Percentiles rank a stretch among this genome's conserved stretches.
Evolutionary conservation across 2,329 filamentous ascomycete genomes (phyloP).

Genomic region (Xylaria sp.): DNA sequence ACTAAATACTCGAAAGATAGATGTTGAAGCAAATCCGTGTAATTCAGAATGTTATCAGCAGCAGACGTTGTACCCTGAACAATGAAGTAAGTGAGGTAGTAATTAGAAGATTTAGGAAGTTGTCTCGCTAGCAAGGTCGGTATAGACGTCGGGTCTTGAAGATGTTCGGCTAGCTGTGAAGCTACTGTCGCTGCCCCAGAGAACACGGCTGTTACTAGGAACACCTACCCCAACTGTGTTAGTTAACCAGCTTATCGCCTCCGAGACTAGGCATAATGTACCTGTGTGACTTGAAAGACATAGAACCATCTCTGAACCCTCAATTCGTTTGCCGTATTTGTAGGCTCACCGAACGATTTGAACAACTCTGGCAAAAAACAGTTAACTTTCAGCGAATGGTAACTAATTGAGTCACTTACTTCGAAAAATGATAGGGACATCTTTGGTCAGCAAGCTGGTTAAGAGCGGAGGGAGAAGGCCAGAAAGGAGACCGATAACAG

Average conservation of each 20-base stretch:
- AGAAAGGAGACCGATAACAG: conserved; percentile 80
- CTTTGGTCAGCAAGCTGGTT: conserved; percentile 82
- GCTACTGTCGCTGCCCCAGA: conserved; percentile 62
- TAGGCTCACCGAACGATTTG: conserved; percentile 75
- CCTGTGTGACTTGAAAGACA: conserved; percentile 75
- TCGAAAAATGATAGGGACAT: conserved; percentile 81
- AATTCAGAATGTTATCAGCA: conserved; percentile 71
- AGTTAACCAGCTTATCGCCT: not conserved
- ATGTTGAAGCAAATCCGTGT: conserved; percentile 69
- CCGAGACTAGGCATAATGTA: not conserved
- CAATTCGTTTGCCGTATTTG: conserved; percentile 76
- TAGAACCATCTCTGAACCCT: conserved; percentile 84
- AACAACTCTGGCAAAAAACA: conserved; percentile 65
- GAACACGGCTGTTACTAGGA: conserved; percentile 81
- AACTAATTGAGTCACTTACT: conserved; percentile 56
- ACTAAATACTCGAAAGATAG: conserved; percentile 71
- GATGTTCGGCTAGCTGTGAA: conserved; percentile 41
- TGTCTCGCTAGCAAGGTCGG: conserved; percentile 67
- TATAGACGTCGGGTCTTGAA: conserved; percentile 46
- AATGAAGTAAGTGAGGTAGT: conserved; percentile 82
- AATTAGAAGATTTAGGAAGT: conserved; percentile 77
- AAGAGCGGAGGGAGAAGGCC: conserved; percentile 83
- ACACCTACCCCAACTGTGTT: conserved; percentile 69
- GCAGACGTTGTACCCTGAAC: conserved; percentile 77
- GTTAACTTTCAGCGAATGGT: not conserved